Percentiles rank a stretch among this genome's conserved stretches.
These are phyloP conservation scores for Flaveria brownii DNA, from an alignment of 129 eudicot species.

Conservation along the genomic window DNA sequence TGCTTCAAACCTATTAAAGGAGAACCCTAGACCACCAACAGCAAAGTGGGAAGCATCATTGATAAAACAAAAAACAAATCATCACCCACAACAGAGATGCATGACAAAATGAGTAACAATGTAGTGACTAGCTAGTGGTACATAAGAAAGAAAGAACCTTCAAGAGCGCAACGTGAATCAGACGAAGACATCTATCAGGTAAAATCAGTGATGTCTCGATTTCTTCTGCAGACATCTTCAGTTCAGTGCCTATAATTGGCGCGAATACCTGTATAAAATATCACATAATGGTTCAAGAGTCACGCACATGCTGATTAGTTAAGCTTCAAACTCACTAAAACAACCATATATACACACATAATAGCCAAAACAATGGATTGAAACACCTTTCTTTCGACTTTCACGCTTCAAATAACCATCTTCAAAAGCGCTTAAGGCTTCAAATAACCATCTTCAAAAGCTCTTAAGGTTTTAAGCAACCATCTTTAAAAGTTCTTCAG, in stretches of 20 bases:
- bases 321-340: constrained; percentile 9
- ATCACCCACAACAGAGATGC: constrained; percentile 6
- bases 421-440: not conserved
- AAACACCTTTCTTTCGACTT: constrained; percentile 10
- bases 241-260: constrained; percentile 54
- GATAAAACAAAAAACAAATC: constrained; percentile 4
- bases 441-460: constrained; percentile 9
- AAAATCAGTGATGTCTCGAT: constrained; percentile 67
- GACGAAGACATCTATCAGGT: constrained; percentile 57
- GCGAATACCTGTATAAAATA: constrained; percentile 64
- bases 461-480: not conserved
- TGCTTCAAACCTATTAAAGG: constrained; percentile 6
- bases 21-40: constrained; percentile 12
- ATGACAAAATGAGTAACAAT: constrained; percentile 17
- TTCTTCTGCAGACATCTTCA: constrained; percentile 80
- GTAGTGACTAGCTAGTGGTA: not conserved
- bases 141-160: constrained; percentile 53
- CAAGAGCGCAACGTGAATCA: constrained; percentile 65
- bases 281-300: not conserved
- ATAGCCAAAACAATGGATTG: not conserved
- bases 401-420: constrained; percentile 21
- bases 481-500: not conserved
- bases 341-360: constrained; percentile 11
- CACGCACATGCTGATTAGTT: not conserved
- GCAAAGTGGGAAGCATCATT: constrained; percentile 2